Evolutionary conservation across 345 rosid genomes (phyloP).

Genomic region (Luvunga scandens): DNA sequence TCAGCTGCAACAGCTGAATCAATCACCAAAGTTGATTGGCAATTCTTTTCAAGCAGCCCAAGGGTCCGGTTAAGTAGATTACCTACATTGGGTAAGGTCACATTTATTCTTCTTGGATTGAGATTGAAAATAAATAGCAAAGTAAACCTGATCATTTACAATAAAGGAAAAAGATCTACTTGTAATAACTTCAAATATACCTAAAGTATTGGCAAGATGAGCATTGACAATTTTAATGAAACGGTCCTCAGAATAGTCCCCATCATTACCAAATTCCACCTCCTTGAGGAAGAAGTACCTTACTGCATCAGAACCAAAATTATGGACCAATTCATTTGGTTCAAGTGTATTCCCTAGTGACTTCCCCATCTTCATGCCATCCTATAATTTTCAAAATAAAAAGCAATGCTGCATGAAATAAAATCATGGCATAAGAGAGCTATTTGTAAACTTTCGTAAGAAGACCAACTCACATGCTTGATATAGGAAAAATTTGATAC

Average conservation of each 20-base stretch:
- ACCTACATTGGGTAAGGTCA: conserved; percentile 44
- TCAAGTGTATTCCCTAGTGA: conserved; percentile 90
- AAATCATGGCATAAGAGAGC: conserved; percentile 33
- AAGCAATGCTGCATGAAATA: conserved; percentile 54
- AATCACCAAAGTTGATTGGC: conserved; percentile 68
- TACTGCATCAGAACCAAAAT: conserved; percentile 87
- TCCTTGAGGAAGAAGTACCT: conserved; percentile 89
- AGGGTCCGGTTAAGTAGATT: conserved; percentile 94
- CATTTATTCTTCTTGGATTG: neutral
- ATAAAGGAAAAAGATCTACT: neutral
- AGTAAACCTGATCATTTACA: neutral
- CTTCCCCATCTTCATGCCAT: conserved; percentile 98
- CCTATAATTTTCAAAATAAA: conserved; percentile 63
- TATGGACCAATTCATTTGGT: conserved; percentile 75
- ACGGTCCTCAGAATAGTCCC: conserved; percentile 94
- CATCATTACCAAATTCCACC: conserved; percentile 93
- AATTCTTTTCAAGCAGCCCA: conserved; percentile 86
- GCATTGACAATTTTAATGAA: conserved; percentile 82
- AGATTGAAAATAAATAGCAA: neutral
- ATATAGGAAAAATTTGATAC: neutral
- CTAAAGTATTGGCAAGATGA: conserved; percentile 93
- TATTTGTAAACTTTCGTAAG: too few species aligned
- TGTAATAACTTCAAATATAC: conserved; percentile 31
- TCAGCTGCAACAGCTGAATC: conserved; percentile 74
- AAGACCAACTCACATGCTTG: neutral